Evolutionary conservation across 2,329 filamentous ascomycete species (phyloP).

Genomic region (Aspergillus sp.): DNA sequence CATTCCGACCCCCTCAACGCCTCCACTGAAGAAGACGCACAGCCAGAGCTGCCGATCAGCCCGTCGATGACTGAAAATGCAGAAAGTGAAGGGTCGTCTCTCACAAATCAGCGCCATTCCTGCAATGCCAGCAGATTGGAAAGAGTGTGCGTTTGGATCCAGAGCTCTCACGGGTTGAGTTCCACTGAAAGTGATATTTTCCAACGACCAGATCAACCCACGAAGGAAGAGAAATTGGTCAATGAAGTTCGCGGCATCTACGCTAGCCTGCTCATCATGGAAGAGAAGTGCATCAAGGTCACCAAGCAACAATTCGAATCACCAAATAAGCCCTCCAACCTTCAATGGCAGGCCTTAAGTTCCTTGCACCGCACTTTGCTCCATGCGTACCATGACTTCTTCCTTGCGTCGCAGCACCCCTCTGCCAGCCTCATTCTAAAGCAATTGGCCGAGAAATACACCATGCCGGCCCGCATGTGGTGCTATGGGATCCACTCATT

Average conservation of each 20-base stretch:
- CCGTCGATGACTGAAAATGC: too few relatives aligned
- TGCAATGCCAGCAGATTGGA: too few relatives aligned
- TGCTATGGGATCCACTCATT: conserved; percentile 82
- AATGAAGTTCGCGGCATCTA: background rate
- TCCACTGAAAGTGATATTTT: too few relatives aligned
- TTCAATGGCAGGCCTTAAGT: conserved; percentile 80
- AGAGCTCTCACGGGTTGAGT: too few relatives aligned
- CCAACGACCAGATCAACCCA: too few relatives aligned
- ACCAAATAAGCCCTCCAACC: conserved; percentile 46
- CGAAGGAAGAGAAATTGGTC: too few relatives aligned
- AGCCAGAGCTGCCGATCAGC: too few relatives aligned
- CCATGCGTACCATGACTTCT: conserved; percentile 78
- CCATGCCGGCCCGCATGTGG: conserved; percentile 93
- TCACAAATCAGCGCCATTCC: too few relatives aligned
- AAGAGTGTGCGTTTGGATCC: too few relatives aligned
- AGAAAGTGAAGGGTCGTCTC: too few relatives aligned
- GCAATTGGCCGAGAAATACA: conserved; percentile 67
- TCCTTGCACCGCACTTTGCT: conserved; percentile 71
- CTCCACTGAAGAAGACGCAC: too few relatives aligned
- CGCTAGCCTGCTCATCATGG: background rate
- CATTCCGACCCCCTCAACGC: too few relatives aligned
- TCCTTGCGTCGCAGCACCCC: conserved; percentile 79
- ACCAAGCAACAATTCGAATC: conserved; percentile 40
- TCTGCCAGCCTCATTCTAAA: conserved; percentile 61
- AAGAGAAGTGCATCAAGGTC: background rate